Percentiles rank a stretch among this genome's conserved stretches.
Conservation (phyloP, 257 asterid genomes). For the Nicotiana sylvestris region DNA sequence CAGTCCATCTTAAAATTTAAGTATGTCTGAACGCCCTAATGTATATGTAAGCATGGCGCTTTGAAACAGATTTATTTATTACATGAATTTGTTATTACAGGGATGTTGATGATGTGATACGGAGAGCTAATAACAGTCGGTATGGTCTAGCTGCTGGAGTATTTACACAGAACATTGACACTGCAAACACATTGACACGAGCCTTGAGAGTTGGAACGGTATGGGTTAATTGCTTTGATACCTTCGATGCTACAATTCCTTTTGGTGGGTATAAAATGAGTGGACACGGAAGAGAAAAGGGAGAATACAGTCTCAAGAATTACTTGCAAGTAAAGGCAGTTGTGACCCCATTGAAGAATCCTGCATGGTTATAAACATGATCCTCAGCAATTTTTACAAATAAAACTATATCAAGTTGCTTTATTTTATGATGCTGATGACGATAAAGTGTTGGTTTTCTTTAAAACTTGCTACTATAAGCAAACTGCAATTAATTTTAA, state of each 20-base stretch:
- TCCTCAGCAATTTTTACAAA: not conserved
- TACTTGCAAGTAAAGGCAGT: conserved; percentile 98
- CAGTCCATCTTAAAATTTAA: conserved; percentile 73
- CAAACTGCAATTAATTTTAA: not conserved
- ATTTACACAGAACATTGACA: conserved; percentile 72
- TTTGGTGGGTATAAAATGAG: conserved; percentile 98
- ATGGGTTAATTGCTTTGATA: conserved; percentile 80
- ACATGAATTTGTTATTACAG: conserved; percentile 24
- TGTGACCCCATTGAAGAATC: conserved; percentile 65
- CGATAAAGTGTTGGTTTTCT: not conserved
- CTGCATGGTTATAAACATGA: conserved; percentile 77
- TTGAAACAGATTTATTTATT: not conserved
- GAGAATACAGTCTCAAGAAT: conserved; percentile 81
- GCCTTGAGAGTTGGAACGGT: conserved; percentile 85
- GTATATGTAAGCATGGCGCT: not conserved
- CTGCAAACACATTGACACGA: conserved; percentile 77
- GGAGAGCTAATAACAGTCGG: conserved; percentile 54
- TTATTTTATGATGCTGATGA: not conserved
- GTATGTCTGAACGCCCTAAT: conserved; percentile 23
- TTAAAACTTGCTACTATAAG: not conserved
- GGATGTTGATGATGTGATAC: conserved; percentile 64
- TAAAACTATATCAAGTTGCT: not conserved
- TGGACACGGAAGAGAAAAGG: conserved; percentile 90
- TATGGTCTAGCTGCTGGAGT: conserved; percentile 95
- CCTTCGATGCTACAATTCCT: conserved; percentile 88